Base-by-base conservation (phyloP, 2,329 filamentous ascomycete genomes). In the Colletotrichum graminicola region DNA sequence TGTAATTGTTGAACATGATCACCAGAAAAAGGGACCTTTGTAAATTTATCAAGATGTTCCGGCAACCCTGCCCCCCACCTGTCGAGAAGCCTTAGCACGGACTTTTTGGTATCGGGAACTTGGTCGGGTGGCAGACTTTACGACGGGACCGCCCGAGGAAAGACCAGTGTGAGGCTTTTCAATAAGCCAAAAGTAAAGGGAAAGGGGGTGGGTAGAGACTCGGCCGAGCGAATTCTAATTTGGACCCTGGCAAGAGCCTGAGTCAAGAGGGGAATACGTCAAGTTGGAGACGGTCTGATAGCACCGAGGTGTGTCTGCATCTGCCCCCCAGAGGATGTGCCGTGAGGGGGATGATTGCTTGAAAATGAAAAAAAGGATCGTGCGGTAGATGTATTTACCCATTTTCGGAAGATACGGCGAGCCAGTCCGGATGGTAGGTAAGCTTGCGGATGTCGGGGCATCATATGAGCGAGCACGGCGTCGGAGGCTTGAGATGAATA, bases 151-250 rank as follows among this genome's bases (percentile, higher is more conserved):
- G 14, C 32, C 32, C 43, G 59, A 18, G 23, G 14, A 32, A 62
- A 21, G 21, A 14, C 43, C 36, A 32, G 23, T 39, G 43, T 36
- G 59, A 45, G 29, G 26, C 21, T 32, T 39, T 6, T 41, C 29
- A 36, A 18, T 21, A n/a, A 49, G 43, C 59, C 49, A 14, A 45
- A 23, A 62, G 34, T 23, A 36, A 34, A 51, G 7, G 18, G 18
- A 14, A 12, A 52, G 34, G 32, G n/a, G 26, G 16, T 29, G 36
- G 39, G 23, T 34, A 52, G 18, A 32, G 47, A 61, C 67, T 67
- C 67, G 63, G 67, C 63, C 63, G 56, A 67, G 56, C 56, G 49
- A 62, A 18, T 39, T 23, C 32, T 45, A 47, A 56, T 67, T 62
- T 41, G 56, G 43, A 70, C 57, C 47, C 67, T 36, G 34, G 32